A percentile compares a stretch with the other conserved stretches of the same genome.
phyloP scores from a whole-genome alignment of 768 basidiomycete species.

The Atractiella rhizophila region DNA sequence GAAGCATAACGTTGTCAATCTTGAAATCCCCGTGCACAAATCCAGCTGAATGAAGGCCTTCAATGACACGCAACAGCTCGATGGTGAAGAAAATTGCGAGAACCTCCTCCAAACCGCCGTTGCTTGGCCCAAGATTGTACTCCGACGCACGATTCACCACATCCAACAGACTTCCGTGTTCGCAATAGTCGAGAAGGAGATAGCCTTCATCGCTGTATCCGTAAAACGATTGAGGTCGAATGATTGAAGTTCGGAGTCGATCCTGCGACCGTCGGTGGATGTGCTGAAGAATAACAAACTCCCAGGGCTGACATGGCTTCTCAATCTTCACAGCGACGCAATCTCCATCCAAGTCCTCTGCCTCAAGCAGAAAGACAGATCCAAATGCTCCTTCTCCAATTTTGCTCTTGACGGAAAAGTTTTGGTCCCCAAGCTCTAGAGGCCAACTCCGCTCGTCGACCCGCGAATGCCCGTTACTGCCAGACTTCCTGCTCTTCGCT shows the following conservation, averaged over 20 bases:
- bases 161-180: conserved; percentile 76
- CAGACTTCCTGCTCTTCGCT: conserved; percentile 23
- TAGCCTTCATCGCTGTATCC: conserved; percentile 70
- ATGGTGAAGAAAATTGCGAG: conserved; percentile 85
- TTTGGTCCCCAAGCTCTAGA: conserved; percentile 37
- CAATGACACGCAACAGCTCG: conserved; percentile 59
- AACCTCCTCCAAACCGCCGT: conserved; percentile 53
- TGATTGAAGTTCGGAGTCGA: conserved; percentile 37
- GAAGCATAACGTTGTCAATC: conserved; percentile 93
- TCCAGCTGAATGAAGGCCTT: conserved; percentile 50
- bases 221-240: conserved; percentile 53
- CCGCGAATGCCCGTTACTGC: conserved; percentile 11
- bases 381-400: conserved; percentile 94
- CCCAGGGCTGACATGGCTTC: conserved; percentile 69
- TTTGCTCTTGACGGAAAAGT: conserved; percentile 53
- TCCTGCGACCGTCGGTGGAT: conserved; percentile 44
- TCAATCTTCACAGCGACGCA: conserved; percentile 74
- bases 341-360: conserved; percentile 34
- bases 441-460: conserved; percentile 24
- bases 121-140: conserved; percentile 54
- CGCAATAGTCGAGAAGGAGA: conserved; percentile 61
- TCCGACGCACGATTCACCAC: conserved; percentile 60
- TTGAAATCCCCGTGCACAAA: conserved; percentile 97
- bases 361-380: conserved; percentile 47
- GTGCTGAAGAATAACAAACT: conserved; percentile 58